Evolutionary conservation across 257 asterid species (phyloP).

Genomic region (Buddleja alternifolia): DNA sequence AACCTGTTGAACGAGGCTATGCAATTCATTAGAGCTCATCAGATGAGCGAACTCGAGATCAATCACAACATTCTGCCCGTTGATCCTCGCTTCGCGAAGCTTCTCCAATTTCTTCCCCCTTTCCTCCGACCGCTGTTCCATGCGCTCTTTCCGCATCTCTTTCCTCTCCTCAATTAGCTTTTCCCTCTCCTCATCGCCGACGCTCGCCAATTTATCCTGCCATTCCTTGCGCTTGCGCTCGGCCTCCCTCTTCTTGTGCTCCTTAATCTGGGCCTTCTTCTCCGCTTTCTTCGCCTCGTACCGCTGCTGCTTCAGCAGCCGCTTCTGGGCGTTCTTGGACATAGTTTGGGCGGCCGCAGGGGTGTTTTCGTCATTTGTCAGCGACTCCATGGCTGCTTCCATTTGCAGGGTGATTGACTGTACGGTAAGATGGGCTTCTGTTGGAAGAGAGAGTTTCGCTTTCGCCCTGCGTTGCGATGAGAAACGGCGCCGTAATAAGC

Average conservation of each 20-base stretch:
- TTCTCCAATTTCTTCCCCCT: slow-evolving; percentile 68
- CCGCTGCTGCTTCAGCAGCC: slow-evolving; percentile 72
- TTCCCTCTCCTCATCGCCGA: slow-evolving; percentile 66
- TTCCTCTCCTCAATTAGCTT: slow-evolving; percentile 58
- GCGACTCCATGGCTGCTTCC: slow-evolving; percentile 42
- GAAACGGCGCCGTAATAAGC: slow-evolving; percentile 27
- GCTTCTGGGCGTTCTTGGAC: slow-evolving; percentile 83
- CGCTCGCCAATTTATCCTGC: slow-evolving; percentile 63
- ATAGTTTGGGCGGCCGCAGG: slow-evolving; percentile 42
- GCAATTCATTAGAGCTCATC: slow-evolving; percentile 68
- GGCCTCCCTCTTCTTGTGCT: slow-evolving; percentile 66
- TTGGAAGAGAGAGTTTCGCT: slow-evolving; percentile 26
- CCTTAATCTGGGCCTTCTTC: slow-evolving; percentile 75
- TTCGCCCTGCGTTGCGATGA: slow-evolving; percentile 22
- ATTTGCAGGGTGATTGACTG: slow-evolving; percentile 16
- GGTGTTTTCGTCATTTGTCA: slow-evolving; percentile 38
- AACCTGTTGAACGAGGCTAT: slow-evolving; percentile 98
- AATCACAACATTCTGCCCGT: slow-evolving; percentile 77
- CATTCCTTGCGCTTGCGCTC: slow-evolving; percentile 88
- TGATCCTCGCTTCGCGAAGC: slow-evolving; percentile 53
- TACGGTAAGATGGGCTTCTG: background rate
- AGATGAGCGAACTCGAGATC: slow-evolving; percentile 87
- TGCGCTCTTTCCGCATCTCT: slow-evolving; percentile 63
- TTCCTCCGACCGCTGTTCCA: slow-evolving; percentile 66
- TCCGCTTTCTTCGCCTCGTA: slow-evolving; percentile 83